phyloP scores from a whole-genome alignment of 1,139 yeast species.

The Sugiyamaella grinbergsii region DNA sequence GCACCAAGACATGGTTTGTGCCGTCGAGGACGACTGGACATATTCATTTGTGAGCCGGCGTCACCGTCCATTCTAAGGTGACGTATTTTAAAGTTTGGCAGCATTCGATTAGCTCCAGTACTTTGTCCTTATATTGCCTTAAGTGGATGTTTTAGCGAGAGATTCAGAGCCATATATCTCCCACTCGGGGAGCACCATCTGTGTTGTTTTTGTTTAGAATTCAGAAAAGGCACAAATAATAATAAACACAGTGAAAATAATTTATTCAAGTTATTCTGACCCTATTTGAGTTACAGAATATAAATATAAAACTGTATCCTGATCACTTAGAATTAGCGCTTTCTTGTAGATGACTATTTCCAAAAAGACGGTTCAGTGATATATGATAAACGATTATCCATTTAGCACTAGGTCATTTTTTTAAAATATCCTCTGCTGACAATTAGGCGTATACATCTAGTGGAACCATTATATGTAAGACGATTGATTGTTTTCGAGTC shows the following conservation, averaged over 20 bases:
- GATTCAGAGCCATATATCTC: conserved; percentile 16
- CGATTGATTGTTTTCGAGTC: neutral
- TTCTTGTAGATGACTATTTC: neutral
- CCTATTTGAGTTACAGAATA: conserved; percentile 7
- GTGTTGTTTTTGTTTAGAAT: conserved; percentile 14
- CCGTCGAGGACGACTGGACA: conserved; percentile 7
- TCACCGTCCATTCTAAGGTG: conserved; percentile 3
- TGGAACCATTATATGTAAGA: neutral
- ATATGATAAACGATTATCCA: neutral
- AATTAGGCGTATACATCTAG: neutral
- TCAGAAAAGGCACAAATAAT: conserved; percentile 19
- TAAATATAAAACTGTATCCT: conserved; percentile 16
- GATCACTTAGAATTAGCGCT: neutral
- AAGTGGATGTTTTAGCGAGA: conserved; percentile 17
- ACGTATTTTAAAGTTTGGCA: conserved; percentile 12
- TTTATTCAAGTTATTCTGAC: conserved; percentile 9
- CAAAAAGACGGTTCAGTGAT: neutral
- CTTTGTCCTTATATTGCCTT: conserved; percentile 13
- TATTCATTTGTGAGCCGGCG: conserved; percentile 9
- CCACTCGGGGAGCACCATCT: conserved; percentile 2
- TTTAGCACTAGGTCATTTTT: no score
- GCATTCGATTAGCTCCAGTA: conserved; percentile 14
- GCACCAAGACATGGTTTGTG: conserved; percentile 17
- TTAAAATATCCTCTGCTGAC: neutral
- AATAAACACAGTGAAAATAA: neutral